Percentiles rank a stretch among this genome's conserved stretches.
These are phyloP conservation scores for Tetradesmus obliquus DNA, from an alignment of 139 green algal genomes.

Conservation along the genomic window DNA sequence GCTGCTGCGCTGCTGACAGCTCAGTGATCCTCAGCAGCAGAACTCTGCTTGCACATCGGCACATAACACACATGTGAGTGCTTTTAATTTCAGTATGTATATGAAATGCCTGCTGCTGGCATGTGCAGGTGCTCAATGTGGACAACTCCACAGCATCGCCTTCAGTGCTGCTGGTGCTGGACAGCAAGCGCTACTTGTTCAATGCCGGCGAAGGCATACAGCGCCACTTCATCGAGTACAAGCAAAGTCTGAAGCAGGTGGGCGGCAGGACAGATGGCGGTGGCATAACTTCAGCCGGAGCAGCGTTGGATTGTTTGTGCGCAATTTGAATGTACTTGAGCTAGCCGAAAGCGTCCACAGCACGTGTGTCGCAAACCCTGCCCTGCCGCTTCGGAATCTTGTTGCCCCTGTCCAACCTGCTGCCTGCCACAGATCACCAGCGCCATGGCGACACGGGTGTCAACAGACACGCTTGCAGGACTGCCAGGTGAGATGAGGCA, in stretches of 20 bases:
- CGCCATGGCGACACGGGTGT: slow-evolving; percentile 67
- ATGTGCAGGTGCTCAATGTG: slow-evolving; percentile 52
- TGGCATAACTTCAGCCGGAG: too few relatives aligned
- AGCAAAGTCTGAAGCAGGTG: slow-evolving; percentile 68
- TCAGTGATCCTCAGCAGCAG: background rate
- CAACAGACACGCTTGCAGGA: slow-evolving; percentile 80
- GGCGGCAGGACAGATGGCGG: background rate
- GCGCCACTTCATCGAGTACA: slow-evolving; percentile 87
- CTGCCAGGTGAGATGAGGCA: slow-evolving; percentile 74
- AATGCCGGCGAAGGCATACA: slow-evolving; percentile 96
- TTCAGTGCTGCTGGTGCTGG: slow-evolving; percentile 93
- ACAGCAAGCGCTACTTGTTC: slow-evolving; percentile 92
- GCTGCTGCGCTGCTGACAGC: background rate
- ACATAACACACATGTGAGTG: background rate
- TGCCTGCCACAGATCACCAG: background rate
- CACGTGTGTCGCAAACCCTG: background rate
- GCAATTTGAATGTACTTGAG: too few relatives aligned
- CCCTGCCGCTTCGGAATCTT: too few relatives aligned
- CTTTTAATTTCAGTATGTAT: background rate
- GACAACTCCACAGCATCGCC: slow-evolving; percentile 58
- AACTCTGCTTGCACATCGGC: background rate
- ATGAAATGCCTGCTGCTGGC: background rate
- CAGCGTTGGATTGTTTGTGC: background rate
- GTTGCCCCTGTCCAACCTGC: too few relatives aligned
- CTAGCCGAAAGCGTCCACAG: too few relatives aligned